These are phyloP conservation scores for Calycina herbarum DNA, from an alignment of 2,329 filamentous ascomycete genomes.

Conservation along the genomic window DNA sequence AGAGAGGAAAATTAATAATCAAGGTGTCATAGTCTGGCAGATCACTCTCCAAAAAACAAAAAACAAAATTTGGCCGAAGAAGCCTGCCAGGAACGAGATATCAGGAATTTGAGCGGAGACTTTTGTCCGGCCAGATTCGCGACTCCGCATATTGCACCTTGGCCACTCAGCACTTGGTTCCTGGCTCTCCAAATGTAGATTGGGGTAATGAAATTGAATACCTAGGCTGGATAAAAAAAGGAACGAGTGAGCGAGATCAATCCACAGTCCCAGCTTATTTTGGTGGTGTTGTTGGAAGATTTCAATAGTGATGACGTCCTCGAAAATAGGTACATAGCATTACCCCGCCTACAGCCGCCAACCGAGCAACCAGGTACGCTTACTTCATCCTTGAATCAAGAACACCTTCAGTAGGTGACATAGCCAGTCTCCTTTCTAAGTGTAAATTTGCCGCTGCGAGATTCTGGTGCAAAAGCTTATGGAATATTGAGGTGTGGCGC, in stretches of 20 bases:
- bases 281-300: not conserved
- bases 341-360: not conserved
- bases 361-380: not conserved
- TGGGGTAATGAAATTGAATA: not conserved
- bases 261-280: not conserved
- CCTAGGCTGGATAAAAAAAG: not conserved
- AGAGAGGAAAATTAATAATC: not conserved
- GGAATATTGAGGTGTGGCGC: no score
- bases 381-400: not conserved
- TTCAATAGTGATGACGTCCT: not conserved
- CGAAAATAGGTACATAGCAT: not conserved
- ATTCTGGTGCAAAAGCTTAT: no score
- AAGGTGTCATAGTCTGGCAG: not conserved
- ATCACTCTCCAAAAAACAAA: not conserved
- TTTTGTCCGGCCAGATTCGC: not conserved
- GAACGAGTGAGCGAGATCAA: not conserved
- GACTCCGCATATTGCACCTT: not conserved
- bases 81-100: not conserved
- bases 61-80: not conserved
- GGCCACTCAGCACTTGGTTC: not conserved
- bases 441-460: no score
- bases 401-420: not conserved
- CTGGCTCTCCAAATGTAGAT: not conserved
- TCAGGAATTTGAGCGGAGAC: not conserved
- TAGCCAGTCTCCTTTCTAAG: not conserved